These are phyloP conservation scores for Primulina tabacum DNA, from an alignment of 257 asterid species.

Conservation along the genomic window DNA sequence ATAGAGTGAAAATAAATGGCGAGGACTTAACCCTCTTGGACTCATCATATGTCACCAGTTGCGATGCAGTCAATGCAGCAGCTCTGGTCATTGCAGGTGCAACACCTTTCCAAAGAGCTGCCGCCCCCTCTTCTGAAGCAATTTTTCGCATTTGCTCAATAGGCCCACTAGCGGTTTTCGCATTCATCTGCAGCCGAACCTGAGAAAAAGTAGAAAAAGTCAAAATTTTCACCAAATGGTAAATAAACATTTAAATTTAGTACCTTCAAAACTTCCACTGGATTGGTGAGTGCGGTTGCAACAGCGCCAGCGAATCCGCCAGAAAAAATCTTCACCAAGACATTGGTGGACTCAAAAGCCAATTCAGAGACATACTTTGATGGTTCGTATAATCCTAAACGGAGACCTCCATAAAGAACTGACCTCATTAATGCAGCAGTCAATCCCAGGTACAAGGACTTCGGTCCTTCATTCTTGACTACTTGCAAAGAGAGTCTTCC, in stretches of 20 bases:
- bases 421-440: constrained; percentile 95
- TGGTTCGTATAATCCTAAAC: constrained; percentile 98
- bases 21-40: constrained; percentile 67
- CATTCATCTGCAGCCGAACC: constrained; percentile 85
- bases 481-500: constrained; percentile 71
- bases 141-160: constrained; percentile 61
- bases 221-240: constrained; percentile 23
- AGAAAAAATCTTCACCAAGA: constrained; percentile 93
- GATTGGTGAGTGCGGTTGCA: constrained; percentile 92
- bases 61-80: constrained; percentile 88
- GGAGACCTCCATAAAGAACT: constrained; percentile 99
- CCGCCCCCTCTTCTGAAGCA: constrained; percentile 69
- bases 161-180: constrained; percentile 44
- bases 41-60: constrained; percentile 85
- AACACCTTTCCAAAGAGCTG: constrained; percentile 94
- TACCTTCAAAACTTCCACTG: constrained; percentile 92
- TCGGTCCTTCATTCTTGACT: constrained; percentile 69
- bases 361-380: constrained; percentile 85
- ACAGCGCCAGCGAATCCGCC: constrained; percentile 97
- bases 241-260: constrained; percentile 13
- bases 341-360: constrained; percentile 99
- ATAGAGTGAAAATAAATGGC: constrained; percentile 22
- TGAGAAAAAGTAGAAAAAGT: constrained; percentile 33
- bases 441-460: constrained; percentile 84
- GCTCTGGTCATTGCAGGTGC: constrained; percentile 97